Evolutionary conservation across 352 stramenopile species (phyloP), one percentile per base, ranked within the genome.

Genomic region (Elongisporangium prolatum): DNA sequence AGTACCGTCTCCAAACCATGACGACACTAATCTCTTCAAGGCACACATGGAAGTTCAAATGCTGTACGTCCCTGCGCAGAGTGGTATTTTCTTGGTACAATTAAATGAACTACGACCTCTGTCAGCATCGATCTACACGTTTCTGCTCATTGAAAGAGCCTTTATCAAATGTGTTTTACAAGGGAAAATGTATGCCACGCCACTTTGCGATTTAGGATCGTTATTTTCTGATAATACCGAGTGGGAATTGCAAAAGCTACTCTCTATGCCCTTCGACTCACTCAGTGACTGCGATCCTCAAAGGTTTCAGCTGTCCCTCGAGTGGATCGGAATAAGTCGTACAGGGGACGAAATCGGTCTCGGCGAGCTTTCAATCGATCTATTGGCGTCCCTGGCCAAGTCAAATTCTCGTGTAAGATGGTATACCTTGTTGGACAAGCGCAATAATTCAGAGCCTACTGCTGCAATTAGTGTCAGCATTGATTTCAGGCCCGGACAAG

Each of bases 311-410:
- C 17, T 34, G 16, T 49, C 77, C 52, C 21, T 50, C 56, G 57
- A 68, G 8, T 54, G 51, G 38, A 64, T 80, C 40, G 68, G 65
- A 44, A 40, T 64, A 14, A 63, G 57, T 1, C 64, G 61, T 50
- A 55, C 44, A 3, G 21, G 72, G 8, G 68, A 63, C 8, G 68
- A 75, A 50, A 34, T 80, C 22, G 71, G 65, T 48, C 50, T 80
- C 2, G 71, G 71, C 0, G 60, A 67, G 3, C 52, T 62, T 24
- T 56, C 40, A 5, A 18, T 80, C 1, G 63, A 75, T 48, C 8
- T 71, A 0, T 50, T 61, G 2, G 17, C 52, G 4, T 53, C 57
- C 28, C 49, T 62, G 13, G 48, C 28, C 28, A 40, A 40, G 28
- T 40, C 28, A 14, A 40, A 63, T 10, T 21, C 17, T 40, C 56